Evolutionary conservation across 495 filamentous ascomycete species (phyloP).

Genomic region (Podospora bellae-mahoneyi): DNA sequence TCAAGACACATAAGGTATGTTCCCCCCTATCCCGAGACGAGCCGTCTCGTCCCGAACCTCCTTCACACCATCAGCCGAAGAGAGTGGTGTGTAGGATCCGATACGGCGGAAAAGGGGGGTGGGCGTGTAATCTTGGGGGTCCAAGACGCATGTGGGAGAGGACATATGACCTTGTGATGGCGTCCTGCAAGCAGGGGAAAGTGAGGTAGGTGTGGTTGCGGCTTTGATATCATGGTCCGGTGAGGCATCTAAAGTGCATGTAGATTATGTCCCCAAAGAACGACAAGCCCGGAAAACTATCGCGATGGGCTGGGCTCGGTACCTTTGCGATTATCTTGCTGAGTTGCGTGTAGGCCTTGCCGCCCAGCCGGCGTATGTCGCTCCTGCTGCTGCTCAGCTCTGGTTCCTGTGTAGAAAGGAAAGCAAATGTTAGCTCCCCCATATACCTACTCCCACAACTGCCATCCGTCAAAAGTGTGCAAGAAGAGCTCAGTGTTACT

Average conservation of each 20-base stretch:
- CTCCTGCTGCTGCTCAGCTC: background rate
- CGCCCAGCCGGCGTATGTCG: background rate
- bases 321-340: background rate
- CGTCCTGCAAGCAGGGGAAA: background rate
- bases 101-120: background rate
- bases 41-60: background rate
- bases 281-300: background rate
- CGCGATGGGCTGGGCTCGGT: background rate
- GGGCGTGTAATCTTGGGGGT: background rate
- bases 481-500: background rate
- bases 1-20: background rate
- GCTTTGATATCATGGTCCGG: background rate
- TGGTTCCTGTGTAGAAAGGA: background rate
- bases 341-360: background rate
- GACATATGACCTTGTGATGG: background rate
- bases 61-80: background rate
- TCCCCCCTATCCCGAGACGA: background rate
- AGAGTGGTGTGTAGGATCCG: background rate
- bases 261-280: background rate
- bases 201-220: background rate
- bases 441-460: background rate
- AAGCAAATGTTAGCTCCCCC: background rate
- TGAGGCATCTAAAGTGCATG: background rate
- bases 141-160: background rate
- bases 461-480: background rate